phyloP scores from a whole-genome alignment of 1,139 yeast species.

The Suhomyces taliae region DNA sequence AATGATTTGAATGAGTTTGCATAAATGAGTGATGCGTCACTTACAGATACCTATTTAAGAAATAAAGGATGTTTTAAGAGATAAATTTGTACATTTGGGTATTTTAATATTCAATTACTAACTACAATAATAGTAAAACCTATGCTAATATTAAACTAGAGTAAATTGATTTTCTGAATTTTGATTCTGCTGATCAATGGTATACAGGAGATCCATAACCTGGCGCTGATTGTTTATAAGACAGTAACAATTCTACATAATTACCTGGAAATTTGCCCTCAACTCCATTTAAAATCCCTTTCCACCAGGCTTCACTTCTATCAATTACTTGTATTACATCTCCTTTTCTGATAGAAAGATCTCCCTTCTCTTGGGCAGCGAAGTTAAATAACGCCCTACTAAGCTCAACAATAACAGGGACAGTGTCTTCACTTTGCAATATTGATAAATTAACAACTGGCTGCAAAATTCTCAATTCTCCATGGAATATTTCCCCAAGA shows the following conservation, averaged over 20 bases:
- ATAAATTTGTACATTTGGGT: too few species aligned
- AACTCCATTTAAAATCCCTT: constrained; percentile 50
- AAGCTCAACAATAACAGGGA: background rate
- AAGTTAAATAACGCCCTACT: constrained; percentile 39
- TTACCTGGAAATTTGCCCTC: constrained; percentile 58
- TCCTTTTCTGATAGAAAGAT: constrained; percentile 50
- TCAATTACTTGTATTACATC: constrained; percentile 48
- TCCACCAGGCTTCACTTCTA: constrained; percentile 58
- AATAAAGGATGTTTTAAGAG: background rate
- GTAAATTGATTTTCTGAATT: too few species aligned
- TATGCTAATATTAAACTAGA: too few species aligned
- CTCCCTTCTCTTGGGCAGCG: constrained; percentile 38
- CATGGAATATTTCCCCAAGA: background rate
- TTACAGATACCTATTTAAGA: background rate
- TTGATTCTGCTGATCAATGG: too few species aligned
- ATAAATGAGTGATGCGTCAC: background rate
- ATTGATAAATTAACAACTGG: background rate
- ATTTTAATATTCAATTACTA: too few species aligned
- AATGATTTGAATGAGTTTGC: constrained; percentile 7
- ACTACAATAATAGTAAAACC: too few species aligned
- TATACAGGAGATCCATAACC: too few species aligned
- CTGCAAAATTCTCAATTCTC: background rate
- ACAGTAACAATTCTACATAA: constrained; percentile 36
- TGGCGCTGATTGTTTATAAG: background rate
- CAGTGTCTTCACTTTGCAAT: background rate